Evolutionary conservation across 2,329 filamentous ascomycete genomes (phyloP), one percentile per base, ranked within the genome.

Genomic region (Hymenoscyphus repandus): DNA sequence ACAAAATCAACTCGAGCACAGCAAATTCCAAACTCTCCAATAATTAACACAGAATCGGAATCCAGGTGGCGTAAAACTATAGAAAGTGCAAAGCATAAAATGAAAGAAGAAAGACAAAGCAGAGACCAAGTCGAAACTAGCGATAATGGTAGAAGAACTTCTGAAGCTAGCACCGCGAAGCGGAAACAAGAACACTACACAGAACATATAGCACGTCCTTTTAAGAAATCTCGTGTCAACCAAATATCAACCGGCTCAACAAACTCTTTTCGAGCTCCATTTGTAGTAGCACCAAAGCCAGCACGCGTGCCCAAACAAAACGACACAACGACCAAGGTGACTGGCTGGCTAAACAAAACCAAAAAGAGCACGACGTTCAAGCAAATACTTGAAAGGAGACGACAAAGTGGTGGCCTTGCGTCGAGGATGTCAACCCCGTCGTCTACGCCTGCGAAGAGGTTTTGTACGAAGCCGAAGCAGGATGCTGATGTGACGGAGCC

Each of bases 311-410:
- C 38, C 38, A 18, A 15, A 41, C 38, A 41, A 15, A 11, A 18
- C 10, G 38, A 41, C 4, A 17, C 12, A 3, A 20, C 18, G 6
- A 41, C 3, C 11, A 41, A 18, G 17, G 38, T 41, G 38, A 41
- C 13, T 12, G 38, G 38, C n/a, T 6, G 38, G 38, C 38, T 41
- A 6, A 43, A 43, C 13, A 43, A 13, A 6, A 17, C 6, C 5
- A 30, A 36, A 30, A 42, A 33, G 65, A 64, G 32, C 5, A 5
- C 13, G n/a, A 37, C 17, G 9, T 31, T 43, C 18, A 43, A 31
- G 34, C 33, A 45, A 0, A 64, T 66, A 34, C 61, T 59, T 22
- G 67, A 67, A 52, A 65, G 64, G 40, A 30, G 40, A 31, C 18
- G 45, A 30, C 30, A 40, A 22, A 44, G 42, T 36, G 45, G 50